Base-by-base conservation (phyloP, 768 basidiomycete species). In the Kwoniella heveanensis region DNA sequence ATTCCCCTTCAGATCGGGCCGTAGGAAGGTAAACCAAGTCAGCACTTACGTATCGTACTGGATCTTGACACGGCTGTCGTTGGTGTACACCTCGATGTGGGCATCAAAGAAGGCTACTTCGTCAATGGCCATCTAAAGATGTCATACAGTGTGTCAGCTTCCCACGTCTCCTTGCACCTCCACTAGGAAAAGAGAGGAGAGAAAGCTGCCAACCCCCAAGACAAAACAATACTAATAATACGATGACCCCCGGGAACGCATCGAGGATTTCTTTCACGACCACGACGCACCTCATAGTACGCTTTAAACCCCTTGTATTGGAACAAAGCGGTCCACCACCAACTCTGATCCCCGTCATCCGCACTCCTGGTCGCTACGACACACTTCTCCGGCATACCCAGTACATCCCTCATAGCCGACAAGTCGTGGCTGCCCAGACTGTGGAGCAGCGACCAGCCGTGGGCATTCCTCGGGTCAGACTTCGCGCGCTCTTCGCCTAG, bases 91-190 rank as follows among this genome's bases (percentile, higher is more conserved):
- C 66, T 80, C 79, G 64, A 80, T 69, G 39, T 69, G 68, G 21
- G 77, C 77, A 49, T 80, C 77, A 60, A 80, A 80, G 12, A 67
- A 48, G 6, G 67, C 66, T 1, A 80, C 77, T 25, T 69, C 60
- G 50, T 74, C 72, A n/a, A 74, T 70, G 7, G 37, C 63, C 70
- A 71, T 71, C 72, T 74, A n/a, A n/a, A n/a, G n/a, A n/a, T n/a
- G n/a, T n/a, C n/a, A n/a, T n/a, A n/a, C n/a, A n/a, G n/a, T n/a
- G n/a, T n/a, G n/a, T n/a, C n/a, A n/a, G n/a, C n/a, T n/a, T n/a
- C n/a, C n/a, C n/a, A n/a, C n/a, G n/a, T n/a, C n/a, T n/a, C n/a
- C n/a, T n/a, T n/a, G n/a, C n/a, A n/a, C n/a, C n/a, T n/a, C n/a
- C n/a, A n/a, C n/a, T n/a, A n/a, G n/a, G n/a, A 32, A 13, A 32